These are phyloP conservation scores for Bacidia rubella DNA, from an alignment of 495 filamentous ascomycete species.

Conservation along the genomic window DNA sequence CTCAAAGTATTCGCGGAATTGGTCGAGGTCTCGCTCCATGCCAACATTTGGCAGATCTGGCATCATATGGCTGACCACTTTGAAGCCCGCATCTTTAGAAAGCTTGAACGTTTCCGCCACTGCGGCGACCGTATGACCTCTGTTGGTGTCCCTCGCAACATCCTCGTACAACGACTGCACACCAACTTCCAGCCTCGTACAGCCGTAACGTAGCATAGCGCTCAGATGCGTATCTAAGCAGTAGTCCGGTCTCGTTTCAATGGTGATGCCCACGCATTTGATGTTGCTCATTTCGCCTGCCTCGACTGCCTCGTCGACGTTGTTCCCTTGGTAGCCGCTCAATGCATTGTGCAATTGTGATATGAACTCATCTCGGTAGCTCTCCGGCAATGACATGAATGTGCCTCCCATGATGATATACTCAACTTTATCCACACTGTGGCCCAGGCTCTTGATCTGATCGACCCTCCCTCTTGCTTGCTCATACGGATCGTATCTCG, in stretches of 20 bases:
- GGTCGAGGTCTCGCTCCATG: constrained; percentile 92
- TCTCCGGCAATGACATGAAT: constrained; percentile 88
- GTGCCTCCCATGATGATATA: constrained; percentile 99
- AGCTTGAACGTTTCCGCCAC: constrained; percentile 91
- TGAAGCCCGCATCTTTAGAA: constrained; percentile 95
- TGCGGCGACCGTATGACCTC: constrained; percentile 87
- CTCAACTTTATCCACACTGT: constrained; percentile 97
- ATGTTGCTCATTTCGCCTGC: constrained; percentile 86
- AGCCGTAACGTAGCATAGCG: constrained; percentile 92
- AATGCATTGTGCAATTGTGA: constrained; percentile 92
- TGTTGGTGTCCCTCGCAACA: constrained; percentile 94
- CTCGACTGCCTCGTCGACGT: constrained; percentile 89
- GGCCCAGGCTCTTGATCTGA: constrained; percentile 85
- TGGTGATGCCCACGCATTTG: constrained; percentile 97
- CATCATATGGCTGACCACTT: constrained; percentile 99
- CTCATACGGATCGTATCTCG: constrained; percentile 95
- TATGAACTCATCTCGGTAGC: constrained; percentile 85
- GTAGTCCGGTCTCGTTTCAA: constrained; percentile 94
- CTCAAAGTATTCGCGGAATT: constrained; percentile 96
- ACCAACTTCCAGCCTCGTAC: constrained; percentile 85
- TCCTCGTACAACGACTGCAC: constrained; percentile 97
- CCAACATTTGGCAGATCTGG: constrained; percentile 95
- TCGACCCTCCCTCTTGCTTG: constrained; percentile 92
- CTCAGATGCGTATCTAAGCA: constrained; percentile 84
- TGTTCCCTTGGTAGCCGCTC: constrained; percentile 76